phyloP scores from a whole-genome alignment of 371 early-diverging fungal genomes.

The Mortierella sp. region DNA sequence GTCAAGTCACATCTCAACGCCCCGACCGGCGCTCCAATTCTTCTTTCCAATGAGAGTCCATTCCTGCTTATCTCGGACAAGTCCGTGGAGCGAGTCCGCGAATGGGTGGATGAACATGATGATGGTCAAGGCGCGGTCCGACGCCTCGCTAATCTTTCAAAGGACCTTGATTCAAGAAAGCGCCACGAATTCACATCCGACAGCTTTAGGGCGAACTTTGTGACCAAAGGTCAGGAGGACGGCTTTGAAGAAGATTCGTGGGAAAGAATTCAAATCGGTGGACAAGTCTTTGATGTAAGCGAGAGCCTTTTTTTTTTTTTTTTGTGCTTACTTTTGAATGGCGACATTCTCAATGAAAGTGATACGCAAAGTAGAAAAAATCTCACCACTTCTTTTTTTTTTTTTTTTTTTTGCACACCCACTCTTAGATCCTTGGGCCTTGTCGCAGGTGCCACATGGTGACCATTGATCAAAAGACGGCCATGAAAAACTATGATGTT shows the following conservation, averaged over 20 bases:
- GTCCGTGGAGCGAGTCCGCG: slow-evolving; percentile 60
- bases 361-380: background rate
- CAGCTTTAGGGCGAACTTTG: slow-evolving; percentile 69
- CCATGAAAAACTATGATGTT: slow-evolving; percentile 58
- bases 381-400: background rate
- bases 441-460: slow-evolving; percentile 78
- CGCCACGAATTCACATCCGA: slow-evolving; percentile 51
- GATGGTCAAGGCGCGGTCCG: slow-evolving; percentile 37
- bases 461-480: slow-evolving; percentile 67
- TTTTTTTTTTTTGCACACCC: too few relatives aligned
- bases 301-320: background rate
- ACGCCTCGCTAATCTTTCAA: slow-evolving; percentile 28
- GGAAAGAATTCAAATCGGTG: slow-evolving; percentile 56
- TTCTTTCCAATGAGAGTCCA: slow-evolving; percentile 74
- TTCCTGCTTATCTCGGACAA: slow-evolving; percentile 66
- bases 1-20: slow-evolving; percentile 51
- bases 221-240: slow-evolving; percentile 50
- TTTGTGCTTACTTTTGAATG: slow-evolving; percentile 7
- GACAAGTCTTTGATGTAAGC: slow-evolving; percentile 58
- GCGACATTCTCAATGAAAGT: background rate
- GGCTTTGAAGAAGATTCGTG: slow-evolving; percentile 72
- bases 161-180: slow-evolving; percentile 32
- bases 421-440: slow-evolving; percentile 57
- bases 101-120: slow-evolving; percentile 55
- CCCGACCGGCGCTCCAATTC: slow-evolving; percentile 34